Conservation (phyloP, 73 alveolate species). For the Tetrahymena borealis region DNA sequence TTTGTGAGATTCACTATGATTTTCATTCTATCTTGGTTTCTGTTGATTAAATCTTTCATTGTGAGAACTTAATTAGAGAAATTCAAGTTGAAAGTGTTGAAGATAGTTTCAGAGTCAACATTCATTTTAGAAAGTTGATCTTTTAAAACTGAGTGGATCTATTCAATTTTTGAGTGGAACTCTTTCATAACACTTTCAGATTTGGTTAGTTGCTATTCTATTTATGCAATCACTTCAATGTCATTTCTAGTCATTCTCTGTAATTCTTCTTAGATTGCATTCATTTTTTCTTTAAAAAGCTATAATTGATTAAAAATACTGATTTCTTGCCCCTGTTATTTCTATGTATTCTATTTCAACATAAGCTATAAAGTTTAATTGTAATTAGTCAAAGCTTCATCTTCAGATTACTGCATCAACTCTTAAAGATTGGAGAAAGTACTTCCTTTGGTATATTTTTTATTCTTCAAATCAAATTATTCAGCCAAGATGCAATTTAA, state of each 20-base stretch:
- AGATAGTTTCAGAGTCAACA: neutral
- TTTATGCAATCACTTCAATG: neutral
- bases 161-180: neutral
- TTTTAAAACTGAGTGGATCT: neutral
- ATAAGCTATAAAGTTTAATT: neutral
- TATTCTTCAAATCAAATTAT: neutral
- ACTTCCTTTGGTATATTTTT: neutral
- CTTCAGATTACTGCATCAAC: neutral
- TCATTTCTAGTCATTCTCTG: neutral
- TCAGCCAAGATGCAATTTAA: neutral
- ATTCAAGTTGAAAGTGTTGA: neutral
- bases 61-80: neutral
- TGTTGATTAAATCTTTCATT: neutral
- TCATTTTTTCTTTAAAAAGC: neutral
- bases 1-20: neutral
- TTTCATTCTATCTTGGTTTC: neutral
- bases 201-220: neutral
- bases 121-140: neutral
- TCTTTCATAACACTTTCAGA: neutral
- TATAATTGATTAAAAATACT: neutral
- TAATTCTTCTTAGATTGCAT: neutral
- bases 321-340: neutral
- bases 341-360: neutral
- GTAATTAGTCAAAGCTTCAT: neutral
- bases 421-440: neutral